Conservation (phyloP, 2,329 filamentous ascomycete genomes). For the Fusarium sp. region DNA sequence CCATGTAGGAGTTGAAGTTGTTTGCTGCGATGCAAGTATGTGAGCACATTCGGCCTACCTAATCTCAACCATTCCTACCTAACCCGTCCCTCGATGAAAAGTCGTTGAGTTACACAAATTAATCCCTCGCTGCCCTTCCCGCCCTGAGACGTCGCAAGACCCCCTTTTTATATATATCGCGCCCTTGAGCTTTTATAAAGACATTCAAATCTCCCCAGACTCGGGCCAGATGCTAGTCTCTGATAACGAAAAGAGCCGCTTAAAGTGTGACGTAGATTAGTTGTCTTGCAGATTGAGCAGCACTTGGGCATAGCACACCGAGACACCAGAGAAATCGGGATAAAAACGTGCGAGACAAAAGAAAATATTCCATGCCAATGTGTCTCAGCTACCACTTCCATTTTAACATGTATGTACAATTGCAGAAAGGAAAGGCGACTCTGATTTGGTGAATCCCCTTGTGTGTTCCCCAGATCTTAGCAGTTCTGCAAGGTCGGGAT, state of each 20-base stretch:
- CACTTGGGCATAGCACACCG: slow-evolving; percentile 17
- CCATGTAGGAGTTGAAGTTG: slow-evolving; percentile 8
- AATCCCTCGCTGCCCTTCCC: slow-evolving; percentile 5
- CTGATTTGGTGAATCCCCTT: background rate
- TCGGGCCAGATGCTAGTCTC: slow-evolving; percentile 32
- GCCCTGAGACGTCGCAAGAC: slow-evolving; percentile 7
- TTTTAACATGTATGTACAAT: background rate
- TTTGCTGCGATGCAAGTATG: slow-evolving; percentile 27
- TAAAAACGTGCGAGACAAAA: slow-evolving; percentile 31
- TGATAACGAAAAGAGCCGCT: background rate
- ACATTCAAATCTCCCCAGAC: slow-evolving; percentile 39
- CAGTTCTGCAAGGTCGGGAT: slow-evolving; percentile 29
- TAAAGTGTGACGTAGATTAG: slow-evolving; percentile 31
- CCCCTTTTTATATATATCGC: slow-evolving; percentile 10
- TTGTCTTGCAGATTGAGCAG: slow-evolving; percentile 12
- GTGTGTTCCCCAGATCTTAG: slow-evolving; percentile 24
- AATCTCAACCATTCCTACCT: slow-evolving; percentile 42
- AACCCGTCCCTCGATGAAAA: slow-evolving; percentile 16
- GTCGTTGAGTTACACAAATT: background rate
- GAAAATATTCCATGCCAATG: slow-evolving; percentile 28
- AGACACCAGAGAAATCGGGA: slow-evolving; percentile 35
- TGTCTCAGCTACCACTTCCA: background rate
- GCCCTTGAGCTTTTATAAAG: slow-evolving; percentile 24
- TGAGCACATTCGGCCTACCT: slow-evolving; percentile 16
- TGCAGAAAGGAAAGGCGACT: background rate